Evolutionary conservation across 768 basidiomycete species (phyloP).

Genomic region (Chalciporus pseudorubinellus): DNA sequence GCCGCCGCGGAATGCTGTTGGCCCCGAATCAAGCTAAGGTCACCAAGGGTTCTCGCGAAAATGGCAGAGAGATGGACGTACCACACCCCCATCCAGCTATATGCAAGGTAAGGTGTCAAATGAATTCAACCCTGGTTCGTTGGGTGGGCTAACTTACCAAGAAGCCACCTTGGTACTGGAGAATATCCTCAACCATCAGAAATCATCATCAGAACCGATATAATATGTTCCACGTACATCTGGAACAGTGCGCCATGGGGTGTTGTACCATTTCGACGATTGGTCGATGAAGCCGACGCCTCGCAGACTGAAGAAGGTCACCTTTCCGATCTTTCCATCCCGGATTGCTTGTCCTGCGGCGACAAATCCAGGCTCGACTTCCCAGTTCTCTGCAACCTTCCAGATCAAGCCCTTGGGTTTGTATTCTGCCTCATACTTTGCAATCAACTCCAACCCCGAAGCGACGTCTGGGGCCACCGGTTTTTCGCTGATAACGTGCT

Average conservation of each 20-base stretch:
- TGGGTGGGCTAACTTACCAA: slow-evolving; percentile 48
- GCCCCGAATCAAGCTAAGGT: not conserved
- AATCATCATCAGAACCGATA: not conserved
- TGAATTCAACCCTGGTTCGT: not conserved
- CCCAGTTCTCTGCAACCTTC: slow-evolving; percentile 80
- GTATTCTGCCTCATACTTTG: slow-evolving; percentile 61
- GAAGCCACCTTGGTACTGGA: slow-evolving; percentile 78
- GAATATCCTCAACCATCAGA: slow-evolving; percentile 2
- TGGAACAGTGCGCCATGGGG: slow-evolving; percentile 79
- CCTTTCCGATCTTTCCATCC: slow-evolving; percentile 66
- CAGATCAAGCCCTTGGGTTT: slow-evolving; percentile 69
- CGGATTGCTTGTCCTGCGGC: slow-evolving; percentile 47
- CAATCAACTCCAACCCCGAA: slow-evolving; percentile 60
- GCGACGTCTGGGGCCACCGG: slow-evolving; percentile 74
- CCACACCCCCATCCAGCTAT: slow-evolving; percentile 78
- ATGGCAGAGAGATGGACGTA: slow-evolving; percentile 34
- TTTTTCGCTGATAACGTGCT: slow-evolving; percentile 89
- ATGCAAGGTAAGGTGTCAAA: slow-evolving; percentile 1
- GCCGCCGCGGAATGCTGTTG: slow-evolving; percentile 64
- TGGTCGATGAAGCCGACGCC: slow-evolving; percentile 54
- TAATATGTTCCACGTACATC: slow-evolving; percentile 49
- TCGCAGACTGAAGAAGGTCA: slow-evolving; percentile 62
- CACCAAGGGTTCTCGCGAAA: not conserved
- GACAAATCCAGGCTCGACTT: slow-evolving; percentile 57
- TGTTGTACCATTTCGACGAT: slow-evolving; percentile 74